phyloP scores from a whole-genome alignment of 257 asterid genomes.

The Nicotiana undulata region DNA sequence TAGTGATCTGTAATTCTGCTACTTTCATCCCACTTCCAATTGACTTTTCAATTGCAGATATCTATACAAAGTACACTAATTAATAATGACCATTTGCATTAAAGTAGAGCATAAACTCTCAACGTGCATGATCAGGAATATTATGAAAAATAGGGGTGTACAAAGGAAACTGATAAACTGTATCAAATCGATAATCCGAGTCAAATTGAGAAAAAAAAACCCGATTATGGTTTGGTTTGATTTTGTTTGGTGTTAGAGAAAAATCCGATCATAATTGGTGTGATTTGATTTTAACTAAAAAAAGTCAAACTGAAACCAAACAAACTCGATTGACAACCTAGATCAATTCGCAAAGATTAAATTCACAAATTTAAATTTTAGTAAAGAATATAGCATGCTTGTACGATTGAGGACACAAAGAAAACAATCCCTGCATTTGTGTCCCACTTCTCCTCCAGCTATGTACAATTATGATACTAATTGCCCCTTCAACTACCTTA shows the following conservation, averaged over 20 bases:
- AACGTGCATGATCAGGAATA: background rate
- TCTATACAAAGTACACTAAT: conserved; percentile 17
- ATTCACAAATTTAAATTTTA: background rate
- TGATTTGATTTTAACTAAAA: no score
- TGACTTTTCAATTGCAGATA: conserved; percentile 47
- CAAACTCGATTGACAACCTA: no score
- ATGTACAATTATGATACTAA: background rate
- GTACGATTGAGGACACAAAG: background rate
- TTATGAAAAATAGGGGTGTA: background rate
- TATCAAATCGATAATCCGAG: no score
- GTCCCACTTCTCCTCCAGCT: background rate
- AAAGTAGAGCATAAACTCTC: background rate
- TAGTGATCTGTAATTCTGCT: conserved; percentile 60
- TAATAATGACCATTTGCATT: background rate
- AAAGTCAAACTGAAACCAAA: no score
- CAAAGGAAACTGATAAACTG: no score
- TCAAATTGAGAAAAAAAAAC: no score
- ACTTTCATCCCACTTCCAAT: conserved; percentile 51
- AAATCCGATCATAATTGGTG: no score
- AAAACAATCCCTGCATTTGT: background rate
- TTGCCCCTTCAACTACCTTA: background rate
- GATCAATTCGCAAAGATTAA: background rate
- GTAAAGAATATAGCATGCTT: background rate
- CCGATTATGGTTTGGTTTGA: no score
- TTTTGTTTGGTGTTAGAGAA: no score